Percentiles rank a stretch among this genome's conserved stretches.
Conservation (phyloP, 768 basidiomycete genomes). For the Boletellus sp. region DNA sequence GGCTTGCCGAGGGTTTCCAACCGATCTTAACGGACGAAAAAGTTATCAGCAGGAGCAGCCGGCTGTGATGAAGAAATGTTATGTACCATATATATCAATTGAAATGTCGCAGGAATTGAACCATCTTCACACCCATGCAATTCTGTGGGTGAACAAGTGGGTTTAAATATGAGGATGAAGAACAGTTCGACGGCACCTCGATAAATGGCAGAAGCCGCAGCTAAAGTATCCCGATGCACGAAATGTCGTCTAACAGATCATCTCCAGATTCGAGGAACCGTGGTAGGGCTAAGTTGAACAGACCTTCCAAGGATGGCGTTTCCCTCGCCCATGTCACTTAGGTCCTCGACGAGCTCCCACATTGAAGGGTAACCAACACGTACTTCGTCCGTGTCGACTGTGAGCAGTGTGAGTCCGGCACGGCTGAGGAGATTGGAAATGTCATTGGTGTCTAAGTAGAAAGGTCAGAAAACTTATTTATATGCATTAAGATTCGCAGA, state of each 20-base stretch:
- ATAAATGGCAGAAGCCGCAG: conserved; percentile 92
- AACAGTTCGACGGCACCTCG: conserved; percentile 50
- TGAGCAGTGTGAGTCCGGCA: conserved; percentile 90
- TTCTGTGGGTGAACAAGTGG: conserved; percentile 43
- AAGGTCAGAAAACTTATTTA: conserved; percentile 2
- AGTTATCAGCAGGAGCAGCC: neutral
- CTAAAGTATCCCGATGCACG: conserved; percentile 79
- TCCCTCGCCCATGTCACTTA: conserved; percentile 95
- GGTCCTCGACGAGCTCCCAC: conserved; percentile 92
- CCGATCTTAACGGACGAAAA: conserved; percentile 53
- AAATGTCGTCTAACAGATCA: conserved; percentile 50
- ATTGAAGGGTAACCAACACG: conserved; percentile 88
- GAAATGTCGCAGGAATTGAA: conserved; percentile 89
- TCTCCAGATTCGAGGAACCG: neutral
- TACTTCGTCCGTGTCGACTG: conserved; percentile 94
- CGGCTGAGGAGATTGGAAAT: conserved; percentile 89
- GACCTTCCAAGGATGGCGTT: conserved; percentile 88
- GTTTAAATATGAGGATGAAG: neutral
- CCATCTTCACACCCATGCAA: conserved; percentile 84
- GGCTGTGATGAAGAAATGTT: neutral
- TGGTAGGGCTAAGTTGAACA: conserved; percentile 11
- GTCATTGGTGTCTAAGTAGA: conserved; percentile 74
- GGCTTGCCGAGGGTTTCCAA: conserved; percentile 71
- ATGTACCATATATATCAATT: conserved; percentile 88
- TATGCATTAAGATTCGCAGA: conserved; percentile 30